These are phyloP conservation scores for Leccinum brunneo-olivaceum DNA, from an alignment of 1,284 basidiomycete genomes.

Conservation along the genomic window DNA sequence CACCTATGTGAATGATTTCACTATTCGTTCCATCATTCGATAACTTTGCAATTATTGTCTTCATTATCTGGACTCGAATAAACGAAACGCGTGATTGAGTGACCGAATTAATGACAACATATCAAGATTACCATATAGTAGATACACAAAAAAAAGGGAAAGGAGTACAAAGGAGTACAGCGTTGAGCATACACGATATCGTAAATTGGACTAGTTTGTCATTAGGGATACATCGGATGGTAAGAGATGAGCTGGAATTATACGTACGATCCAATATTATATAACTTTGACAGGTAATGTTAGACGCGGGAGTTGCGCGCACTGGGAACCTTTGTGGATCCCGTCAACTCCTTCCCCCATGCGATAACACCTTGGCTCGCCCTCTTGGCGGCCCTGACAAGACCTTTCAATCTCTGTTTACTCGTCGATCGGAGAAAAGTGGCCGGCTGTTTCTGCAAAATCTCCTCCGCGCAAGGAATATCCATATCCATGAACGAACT, in stretches of 20 bases:
- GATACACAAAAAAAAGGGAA: constrained; percentile 5
- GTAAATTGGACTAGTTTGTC: constrained; percentile 10
- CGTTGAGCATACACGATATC: constrained; percentile 8
- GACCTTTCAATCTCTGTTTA: constrained; percentile 17
- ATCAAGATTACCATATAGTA: constrained; percentile 11
- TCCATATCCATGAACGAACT: constrained; percentile 32
- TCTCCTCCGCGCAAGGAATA: constrained; percentile 10
- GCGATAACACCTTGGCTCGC: constrained; percentile 26
- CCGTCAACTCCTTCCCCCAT: constrained; percentile 27
- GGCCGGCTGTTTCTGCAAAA: constrained; percentile 8
- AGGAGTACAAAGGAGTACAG: constrained; percentile 4
- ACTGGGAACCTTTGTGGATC: constrained; percentile 11
- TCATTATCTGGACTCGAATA: neutral
- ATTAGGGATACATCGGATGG: constrained; percentile 22
- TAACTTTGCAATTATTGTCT: neutral
- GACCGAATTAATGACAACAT: neutral
- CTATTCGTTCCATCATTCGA: constrained; percentile 2
- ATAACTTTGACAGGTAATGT: constrained; percentile 4
- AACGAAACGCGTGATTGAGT: neutral
- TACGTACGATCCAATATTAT: constrained; percentile 11
- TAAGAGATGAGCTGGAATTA: constrained; percentile 5
- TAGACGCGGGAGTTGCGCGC: constrained; percentile 5
- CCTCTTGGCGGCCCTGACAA: constrained; percentile 19
- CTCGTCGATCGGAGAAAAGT: constrained; percentile 11
- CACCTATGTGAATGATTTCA: too few species aligned